Evolutionary conservation across 1,284 basidiomycete genomes (phyloP).

Genomic region (Ceratobasidium sp.): DNA sequence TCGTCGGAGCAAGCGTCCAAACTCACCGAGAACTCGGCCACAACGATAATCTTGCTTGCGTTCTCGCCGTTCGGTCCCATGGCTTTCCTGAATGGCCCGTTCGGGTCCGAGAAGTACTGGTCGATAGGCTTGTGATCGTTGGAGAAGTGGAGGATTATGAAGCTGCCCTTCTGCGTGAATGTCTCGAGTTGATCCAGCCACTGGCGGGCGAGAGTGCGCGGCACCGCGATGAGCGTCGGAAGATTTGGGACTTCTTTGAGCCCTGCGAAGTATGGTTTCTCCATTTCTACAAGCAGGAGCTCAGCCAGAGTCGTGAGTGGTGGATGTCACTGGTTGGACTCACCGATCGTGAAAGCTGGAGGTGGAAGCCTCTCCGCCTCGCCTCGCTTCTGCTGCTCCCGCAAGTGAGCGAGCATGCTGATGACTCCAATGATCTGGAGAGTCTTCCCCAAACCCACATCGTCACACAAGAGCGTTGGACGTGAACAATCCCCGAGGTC

Average conservation of each 20-base stretch:
- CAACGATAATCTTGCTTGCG: not conserved
- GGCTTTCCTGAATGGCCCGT: not conserved
- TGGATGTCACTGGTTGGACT: not conserved
- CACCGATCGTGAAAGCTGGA: slow-evolving; percentile 2
- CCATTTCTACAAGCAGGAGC: not conserved
- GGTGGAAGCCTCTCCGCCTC: not conserved
- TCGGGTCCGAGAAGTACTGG: slow-evolving; percentile 5
- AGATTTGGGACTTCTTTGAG: not conserved
- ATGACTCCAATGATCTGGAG: slow-evolving; percentile 9
- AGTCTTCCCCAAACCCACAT: slow-evolving; percentile 35
- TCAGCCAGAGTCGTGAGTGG: too few species aligned
- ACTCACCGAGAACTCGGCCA: slow-evolving; percentile 26
- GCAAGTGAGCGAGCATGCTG: slow-evolving; percentile 6
- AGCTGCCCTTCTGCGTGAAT: slow-evolving; percentile 18
- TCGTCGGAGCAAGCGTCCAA: too few species aligned
- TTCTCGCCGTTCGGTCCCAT: not conserved
- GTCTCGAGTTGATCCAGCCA: not conserved
- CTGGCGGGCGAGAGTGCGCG: not conserved
- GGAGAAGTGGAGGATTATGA: not conserved
- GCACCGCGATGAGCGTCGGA: not conserved
- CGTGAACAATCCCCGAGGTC: not conserved
- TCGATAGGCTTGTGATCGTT: not conserved
- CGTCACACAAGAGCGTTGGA: slow-evolving; percentile 35
- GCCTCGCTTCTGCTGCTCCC: slow-evolving; percentile 13
- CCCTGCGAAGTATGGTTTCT: slow-evolving; percentile 23